These are phyloP conservation scores for Fusarium pseudograminearum DNA, from an alignment of 2,329 filamentous ascomycete genomes.

Conservation along the genomic window DNA sequence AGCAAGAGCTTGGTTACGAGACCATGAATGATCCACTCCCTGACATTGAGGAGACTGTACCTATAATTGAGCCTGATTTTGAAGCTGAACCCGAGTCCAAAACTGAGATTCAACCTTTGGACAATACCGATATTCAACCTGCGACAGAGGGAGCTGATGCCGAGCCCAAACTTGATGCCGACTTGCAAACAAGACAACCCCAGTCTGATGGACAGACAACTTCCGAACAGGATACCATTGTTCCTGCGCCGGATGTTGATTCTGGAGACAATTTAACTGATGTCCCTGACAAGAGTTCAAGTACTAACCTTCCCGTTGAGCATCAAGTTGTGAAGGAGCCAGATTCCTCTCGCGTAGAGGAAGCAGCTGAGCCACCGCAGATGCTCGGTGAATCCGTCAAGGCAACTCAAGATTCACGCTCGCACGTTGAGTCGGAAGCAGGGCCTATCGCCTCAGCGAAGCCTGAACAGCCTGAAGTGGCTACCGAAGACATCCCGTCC, in stretches of 20 bases:
- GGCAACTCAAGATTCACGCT: not conserved
- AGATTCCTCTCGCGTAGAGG: not conserved
- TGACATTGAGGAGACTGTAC: conserved; percentile 44
- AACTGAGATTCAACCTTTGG: conserved; percentile 43
- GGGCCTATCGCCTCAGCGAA: conserved; percentile 2
- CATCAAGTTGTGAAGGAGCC: conserved; percentile 11
- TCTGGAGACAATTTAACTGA: conserved; percentile 27
- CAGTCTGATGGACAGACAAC: conserved; percentile 34
- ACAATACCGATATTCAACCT: conserved; percentile 28
- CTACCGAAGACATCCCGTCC: conserved; percentile 4
- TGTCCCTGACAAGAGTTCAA: conserved; percentile 10
- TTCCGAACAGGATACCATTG: conserved; percentile 36
- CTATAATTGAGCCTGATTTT: conserved; percentile 47
- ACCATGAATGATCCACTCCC: conserved; percentile 41
- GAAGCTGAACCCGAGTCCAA: conserved; percentile 48
- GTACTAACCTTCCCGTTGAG: conserved; percentile 34
- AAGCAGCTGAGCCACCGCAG: not conserved
- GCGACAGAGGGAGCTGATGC: conserved; percentile 29
- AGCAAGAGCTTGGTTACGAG: conserved; percentile 32
- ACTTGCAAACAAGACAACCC: conserved; percentile 19
- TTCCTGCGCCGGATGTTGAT: conserved; percentile 38
- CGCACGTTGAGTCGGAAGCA: not conserved
- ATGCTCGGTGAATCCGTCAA: conserved; percentile 6
- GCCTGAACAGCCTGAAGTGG: conserved; percentile 7
- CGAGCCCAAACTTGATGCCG: conserved; percentile 32